Conservation (phyloP, 1,139 yeast species). For the Pichia sp. region DNA sequence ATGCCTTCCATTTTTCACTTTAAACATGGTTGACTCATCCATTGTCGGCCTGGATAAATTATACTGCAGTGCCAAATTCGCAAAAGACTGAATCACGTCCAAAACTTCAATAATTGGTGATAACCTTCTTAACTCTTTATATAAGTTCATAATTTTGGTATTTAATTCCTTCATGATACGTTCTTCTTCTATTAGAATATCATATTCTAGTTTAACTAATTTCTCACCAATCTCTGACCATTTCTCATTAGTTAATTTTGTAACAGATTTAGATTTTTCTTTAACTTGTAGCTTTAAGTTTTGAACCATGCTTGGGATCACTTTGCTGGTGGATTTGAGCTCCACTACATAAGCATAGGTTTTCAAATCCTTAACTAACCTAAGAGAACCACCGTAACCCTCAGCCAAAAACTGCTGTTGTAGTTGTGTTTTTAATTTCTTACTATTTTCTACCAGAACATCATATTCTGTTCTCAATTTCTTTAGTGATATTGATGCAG, state of each 20-base stretch:
- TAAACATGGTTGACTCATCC: constrained; percentile 39
- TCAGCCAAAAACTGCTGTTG: constrained; percentile 21
- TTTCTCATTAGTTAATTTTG: constrained; percentile 23
- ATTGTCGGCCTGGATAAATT: constrained; percentile 63
- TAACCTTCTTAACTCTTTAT: constrained; percentile 38
- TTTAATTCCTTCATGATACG: constrained; percentile 40
- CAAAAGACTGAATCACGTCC: constrained; percentile 72
- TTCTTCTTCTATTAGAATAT: constrained; percentile 37
- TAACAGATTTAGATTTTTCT: constrained; percentile 24
- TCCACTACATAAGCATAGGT: constrained; percentile 26
- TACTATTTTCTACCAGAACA: constrained; percentile 28
- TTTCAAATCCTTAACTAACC: constrained; percentile 22
- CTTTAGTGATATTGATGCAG: constrained; percentile 22
- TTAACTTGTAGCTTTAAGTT: constrained; percentile 13
- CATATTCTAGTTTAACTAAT: constrained; percentile 20
- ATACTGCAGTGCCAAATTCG: constrained; percentile 60
- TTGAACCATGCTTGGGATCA: constrained; percentile 16
- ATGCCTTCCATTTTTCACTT: constrained; percentile 65
- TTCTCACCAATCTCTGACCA: constrained; percentile 35
- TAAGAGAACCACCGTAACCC: constrained; percentile 24
- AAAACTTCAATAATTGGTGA: constrained; percentile 51
- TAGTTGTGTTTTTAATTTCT: constrained; percentile 24
- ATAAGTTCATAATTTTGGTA: constrained; percentile 33
- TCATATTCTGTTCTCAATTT: constrained; percentile 29
- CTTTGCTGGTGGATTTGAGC: constrained; percentile 25